phyloP scores from a whole-genome alignment of 1,284 basidiomycete genomes.

The Apiotrichum gamsii region DNA sequence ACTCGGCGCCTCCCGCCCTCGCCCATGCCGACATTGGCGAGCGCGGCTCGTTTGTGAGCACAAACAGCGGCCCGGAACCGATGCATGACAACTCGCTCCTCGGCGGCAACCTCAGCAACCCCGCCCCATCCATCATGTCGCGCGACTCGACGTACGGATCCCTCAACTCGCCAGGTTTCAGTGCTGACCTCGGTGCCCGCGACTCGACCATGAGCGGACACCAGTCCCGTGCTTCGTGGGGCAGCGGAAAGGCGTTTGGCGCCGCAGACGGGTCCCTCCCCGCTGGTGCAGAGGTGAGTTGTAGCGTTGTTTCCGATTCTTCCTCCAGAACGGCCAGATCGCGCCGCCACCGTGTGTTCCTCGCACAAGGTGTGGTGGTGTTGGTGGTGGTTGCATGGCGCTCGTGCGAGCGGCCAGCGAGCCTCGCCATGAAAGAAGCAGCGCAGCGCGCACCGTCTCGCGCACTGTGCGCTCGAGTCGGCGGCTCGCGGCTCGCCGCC shows the following conservation, averaged over 20 bases:
- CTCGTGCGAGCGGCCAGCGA: no score
- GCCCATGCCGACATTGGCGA: slow-evolving; percentile 2
- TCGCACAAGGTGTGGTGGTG: no score
- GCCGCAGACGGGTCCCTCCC: slow-evolving; percentile 16
- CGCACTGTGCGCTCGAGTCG: no score
- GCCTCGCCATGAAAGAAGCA: no score
- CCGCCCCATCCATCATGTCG: slow-evolving; percentile 36
- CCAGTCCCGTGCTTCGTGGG: slow-evolving; percentile 13
- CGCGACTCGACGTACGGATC: slow-evolving; percentile 35
- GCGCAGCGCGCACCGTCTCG: no score
- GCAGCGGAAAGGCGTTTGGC: slow-evolving; percentile 21
- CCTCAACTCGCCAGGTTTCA: slow-evolving; percentile 10
- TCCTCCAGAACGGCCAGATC: no score
- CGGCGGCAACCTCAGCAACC: slow-evolving; percentile 3
- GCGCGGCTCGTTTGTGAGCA: slow-evolving; percentile 2
- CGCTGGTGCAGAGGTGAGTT: slow-evolving; percentile 27
- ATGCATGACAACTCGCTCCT: slow-evolving; percentile 2
- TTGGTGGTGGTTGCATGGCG: no score
- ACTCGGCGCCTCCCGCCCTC: slow-evolving; percentile 1
- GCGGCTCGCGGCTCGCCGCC: no score
- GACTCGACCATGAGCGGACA: slow-evolving; percentile 4
- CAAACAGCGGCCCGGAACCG: no score
- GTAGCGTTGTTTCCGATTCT: no score
- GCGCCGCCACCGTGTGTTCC: no score
- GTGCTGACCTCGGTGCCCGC: no score